A percentile compares a stretch with the other conserved stretches of the same genome.
These are phyloP conservation scores for Triadica sebifera DNA, from an alignment of 345 rosid genomes.

Conservation along the genomic window DNA sequence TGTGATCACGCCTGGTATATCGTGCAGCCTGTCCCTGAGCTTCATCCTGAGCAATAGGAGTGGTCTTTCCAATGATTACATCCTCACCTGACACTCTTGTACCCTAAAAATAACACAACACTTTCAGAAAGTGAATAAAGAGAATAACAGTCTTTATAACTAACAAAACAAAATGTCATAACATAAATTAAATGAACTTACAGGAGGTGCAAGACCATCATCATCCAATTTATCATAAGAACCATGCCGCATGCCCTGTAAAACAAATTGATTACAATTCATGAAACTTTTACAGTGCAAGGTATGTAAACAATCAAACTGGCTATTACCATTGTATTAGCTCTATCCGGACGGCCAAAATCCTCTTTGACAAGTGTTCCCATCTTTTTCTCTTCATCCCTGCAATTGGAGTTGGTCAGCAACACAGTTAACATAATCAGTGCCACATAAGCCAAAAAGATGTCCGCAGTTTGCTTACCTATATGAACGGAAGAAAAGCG, in stretches of 20 bases:
- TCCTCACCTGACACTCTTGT: constrained; percentile 97
- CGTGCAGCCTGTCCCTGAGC: constrained; percentile 85
- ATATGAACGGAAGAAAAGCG: constrained; percentile 91
- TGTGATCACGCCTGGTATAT: constrained; percentile 85
- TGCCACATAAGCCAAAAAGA: neutral
- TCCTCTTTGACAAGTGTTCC: constrained; percentile 98
- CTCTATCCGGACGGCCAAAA: constrained; percentile 92
- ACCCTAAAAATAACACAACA: constrained; percentile 45
- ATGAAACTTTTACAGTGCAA: constrained; percentile 14
- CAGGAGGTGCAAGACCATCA: constrained; percentile 99
- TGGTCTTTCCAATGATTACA: constrained; percentile 94
- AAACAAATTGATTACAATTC: constrained; percentile 20
- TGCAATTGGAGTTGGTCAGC: constrained; percentile 26
- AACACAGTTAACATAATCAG: neutral
- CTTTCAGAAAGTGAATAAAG: constrained; percentile 2
- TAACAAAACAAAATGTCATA: neutral
- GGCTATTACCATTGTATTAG: constrained; percentile 69
- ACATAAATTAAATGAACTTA: constrained; percentile 35
- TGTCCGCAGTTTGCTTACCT: constrained; percentile 40
- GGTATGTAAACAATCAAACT: neutral
- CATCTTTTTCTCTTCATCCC: constrained; percentile 99
- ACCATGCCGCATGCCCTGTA: constrained; percentile 98
- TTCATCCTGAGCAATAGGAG: constrained; percentile 86
- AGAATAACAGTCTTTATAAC: neutral
- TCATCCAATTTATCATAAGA: constrained; percentile 95